Percentiles rank a stretch among this genome's conserved stretches.
phyloP scores from a whole-genome alignment of 805 yeast genomes.

The Candida pseudofarinosa region DNA sequence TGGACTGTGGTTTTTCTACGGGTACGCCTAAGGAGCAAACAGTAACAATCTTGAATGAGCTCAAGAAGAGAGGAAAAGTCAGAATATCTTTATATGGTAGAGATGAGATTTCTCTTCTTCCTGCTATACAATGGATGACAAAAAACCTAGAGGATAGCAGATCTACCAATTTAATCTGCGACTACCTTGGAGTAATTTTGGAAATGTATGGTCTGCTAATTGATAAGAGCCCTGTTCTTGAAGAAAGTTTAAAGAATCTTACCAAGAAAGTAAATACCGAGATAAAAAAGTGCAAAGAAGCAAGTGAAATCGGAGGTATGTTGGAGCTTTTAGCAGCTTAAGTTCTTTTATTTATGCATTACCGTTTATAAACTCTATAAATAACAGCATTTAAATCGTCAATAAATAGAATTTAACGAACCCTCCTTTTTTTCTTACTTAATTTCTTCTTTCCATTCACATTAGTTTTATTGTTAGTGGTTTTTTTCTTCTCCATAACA shows the following conservation, averaged over 20 bases:
- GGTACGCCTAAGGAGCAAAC: conserved; percentile 81
- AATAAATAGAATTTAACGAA: conserved; percentile 8
- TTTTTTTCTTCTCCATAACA: conserved; percentile 8
- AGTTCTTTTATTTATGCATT: conserved; percentile 6
- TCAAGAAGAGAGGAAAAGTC: conserved; percentile 85
- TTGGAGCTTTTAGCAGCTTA: conserved; percentile 69
- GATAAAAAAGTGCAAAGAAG: conserved; percentile 76
- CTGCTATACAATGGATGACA: conserved; percentile 78
- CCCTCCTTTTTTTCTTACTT: conserved; percentile 11
- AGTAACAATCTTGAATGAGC: conserved; percentile 77
- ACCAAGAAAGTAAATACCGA: conserved; percentile 62
- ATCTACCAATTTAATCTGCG: conserved; percentile 58
- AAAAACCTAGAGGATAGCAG: conserved; percentile 78
- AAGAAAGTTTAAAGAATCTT: conserved; percentile 62
- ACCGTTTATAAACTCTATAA: conserved; percentile 2
- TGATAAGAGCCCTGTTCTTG: conserved; percentile 72
- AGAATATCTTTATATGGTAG: conserved; percentile 75
- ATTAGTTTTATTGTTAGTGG: conserved; percentile 6
- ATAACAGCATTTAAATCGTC: neutral
- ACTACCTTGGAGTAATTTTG: conserved; percentile 61
- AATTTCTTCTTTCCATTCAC: conserved; percentile 8
- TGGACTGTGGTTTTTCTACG: conserved; percentile 77
- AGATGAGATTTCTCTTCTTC: conserved; percentile 83
- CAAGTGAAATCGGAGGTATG: conserved; percentile 91
- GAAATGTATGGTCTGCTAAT: conserved; percentile 75